Percentiles rank a stretch among this genome's conserved stretches.
Conservation (phyloP, 2,329 filamentous ascomycete species). For the Penicillium sclerotigenum region DNA sequence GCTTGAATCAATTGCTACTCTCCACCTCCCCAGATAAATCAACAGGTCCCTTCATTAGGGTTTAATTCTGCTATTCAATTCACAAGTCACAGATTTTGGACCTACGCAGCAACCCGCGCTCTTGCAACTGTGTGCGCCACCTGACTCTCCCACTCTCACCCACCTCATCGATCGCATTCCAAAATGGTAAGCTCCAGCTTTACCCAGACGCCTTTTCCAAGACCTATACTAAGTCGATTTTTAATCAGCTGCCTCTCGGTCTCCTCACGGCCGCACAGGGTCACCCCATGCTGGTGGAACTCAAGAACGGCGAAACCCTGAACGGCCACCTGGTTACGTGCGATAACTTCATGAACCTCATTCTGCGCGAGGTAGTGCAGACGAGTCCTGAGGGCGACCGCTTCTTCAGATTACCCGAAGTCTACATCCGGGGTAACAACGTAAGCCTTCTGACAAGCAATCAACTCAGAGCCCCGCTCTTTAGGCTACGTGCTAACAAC, state of each 20-base stretch:
- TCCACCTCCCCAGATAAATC: constrained; percentile 11
- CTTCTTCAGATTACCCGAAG: constrained; percentile 87
- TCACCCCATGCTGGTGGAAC: constrained; percentile 95
- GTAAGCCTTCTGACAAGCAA: constrained; percentile 52
- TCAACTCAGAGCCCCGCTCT: neutral
- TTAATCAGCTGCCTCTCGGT: constrained; percentile 60
- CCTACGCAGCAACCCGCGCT: constrained; percentile 5
- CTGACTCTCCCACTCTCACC: constrained; percentile 24
- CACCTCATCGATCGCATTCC: constrained; percentile 16
- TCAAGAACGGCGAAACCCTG: constrained; percentile 95
- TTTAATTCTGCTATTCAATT: neutral
- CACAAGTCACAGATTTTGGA: neutral
- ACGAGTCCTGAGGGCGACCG: constrained; percentile 93
- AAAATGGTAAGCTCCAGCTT: constrained; percentile 19
- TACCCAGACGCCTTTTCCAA: neutral
- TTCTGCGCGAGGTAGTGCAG: constrained; percentile 93
- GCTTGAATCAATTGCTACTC: constrained; percentile 16
- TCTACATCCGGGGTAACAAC: constrained; percentile 96
- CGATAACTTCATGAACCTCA: constrained; percentile 99
- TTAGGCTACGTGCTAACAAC: constrained; percentile 1
- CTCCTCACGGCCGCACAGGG: constrained; percentile 93
- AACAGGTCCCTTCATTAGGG: neutral
- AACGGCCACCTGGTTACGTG: constrained; percentile 95
- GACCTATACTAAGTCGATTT: constrained; percentile 2
- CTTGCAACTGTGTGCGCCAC: constrained; percentile 3